Evolutionary conservation across 352 stramenopile species (phyloP).

Genomic region (Phytophthora capsici): DNA sequence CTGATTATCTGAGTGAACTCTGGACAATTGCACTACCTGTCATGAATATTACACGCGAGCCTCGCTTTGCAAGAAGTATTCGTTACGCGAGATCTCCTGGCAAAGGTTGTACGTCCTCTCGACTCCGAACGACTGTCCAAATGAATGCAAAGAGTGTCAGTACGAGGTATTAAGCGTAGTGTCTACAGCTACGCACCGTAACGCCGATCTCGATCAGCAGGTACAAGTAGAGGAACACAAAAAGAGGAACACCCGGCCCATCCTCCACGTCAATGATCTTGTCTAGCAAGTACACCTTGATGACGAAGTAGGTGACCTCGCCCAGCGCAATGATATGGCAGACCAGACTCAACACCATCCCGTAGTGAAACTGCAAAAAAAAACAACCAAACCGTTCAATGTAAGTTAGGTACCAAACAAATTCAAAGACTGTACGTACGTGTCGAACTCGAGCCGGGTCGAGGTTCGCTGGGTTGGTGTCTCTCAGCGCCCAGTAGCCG

Average conservation of each 20-base stretch:
- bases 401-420: background rate
- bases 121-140: constrained; percentile 54
- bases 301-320: constrained; percentile 63
- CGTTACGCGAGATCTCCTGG: constrained; percentile 77
- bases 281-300: constrained; percentile 63
- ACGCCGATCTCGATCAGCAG: constrained; percentile 59
- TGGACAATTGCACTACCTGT: background rate
- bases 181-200: constrained; percentile 48
- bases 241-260: constrained; percentile 51
- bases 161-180: background rate
- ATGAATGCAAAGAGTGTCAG: constrained; percentile 5
- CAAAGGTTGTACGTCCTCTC: constrained; percentile 62
- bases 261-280: constrained; percentile 48
- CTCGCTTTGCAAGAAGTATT: constrained; percentile 59
- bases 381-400: background rate
- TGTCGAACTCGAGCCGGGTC: constrained; percentile 41
- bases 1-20: constrained; percentile 10
- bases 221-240: constrained; percentile 71
- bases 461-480: constrained; percentile 55
- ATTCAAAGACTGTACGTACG: constrained; percentile 14
- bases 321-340: constrained; percentile 67
- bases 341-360: constrained; percentile 53
- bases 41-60: constrained; percentile 25
- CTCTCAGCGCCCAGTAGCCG: constrained; percentile 62
- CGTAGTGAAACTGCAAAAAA: constrained; percentile 65